Evolutionary conservation across 495 filamentous ascomycete species (phyloP), one percentile per base, ranked within the genome.

Genomic region (Penicillium parvum): DNA sequence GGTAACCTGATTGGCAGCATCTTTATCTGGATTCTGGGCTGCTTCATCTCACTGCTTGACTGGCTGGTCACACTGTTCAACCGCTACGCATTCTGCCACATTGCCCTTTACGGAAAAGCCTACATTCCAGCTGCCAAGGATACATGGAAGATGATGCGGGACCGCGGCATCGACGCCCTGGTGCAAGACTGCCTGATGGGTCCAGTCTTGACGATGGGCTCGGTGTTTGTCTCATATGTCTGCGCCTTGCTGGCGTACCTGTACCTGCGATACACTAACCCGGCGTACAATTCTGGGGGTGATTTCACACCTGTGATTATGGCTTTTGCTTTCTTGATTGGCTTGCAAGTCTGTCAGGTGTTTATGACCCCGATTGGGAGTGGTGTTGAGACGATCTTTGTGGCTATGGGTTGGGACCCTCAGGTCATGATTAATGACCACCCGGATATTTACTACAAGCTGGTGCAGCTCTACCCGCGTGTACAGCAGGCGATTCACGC

Each of bases 101-200:
- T 97, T 55, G 89, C 91, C 0, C 71, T 96, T 1, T 95, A 96
- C 57, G 90, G 90, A 17, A 90, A 92, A 54, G 63, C 84, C 1
- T 96, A 95, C 57, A 75, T 95, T 40, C 75, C 80, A 4, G 81
- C 88, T 2, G 90, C 89, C 3, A 95, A 91, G 60, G 86, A 88
- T 53, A 95, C 87, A 0, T 92, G 86, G 85, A 79, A 50, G 4
- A 87, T 95, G 83, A 87, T 95, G 73, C 89, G 86, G 53, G 80
- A 94, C 57, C 86, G 90, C 23, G 91, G 91, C 19, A 81, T 97
- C 41, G 89, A 96, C 53, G 88, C 86, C 6, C 75, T 96, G 5
- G 75, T 94, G 49, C 90, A 91, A 62, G 89, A 96, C 54, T 94
- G 87, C 57, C 76, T 97, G 18, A 85, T 96, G 49, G 86, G 88